Percentiles rank a stretch among this genome's conserved stretches.
Conservation (phyloP, 202 grass and related monocot genomes). For the Elaeis oleifera region DNA sequence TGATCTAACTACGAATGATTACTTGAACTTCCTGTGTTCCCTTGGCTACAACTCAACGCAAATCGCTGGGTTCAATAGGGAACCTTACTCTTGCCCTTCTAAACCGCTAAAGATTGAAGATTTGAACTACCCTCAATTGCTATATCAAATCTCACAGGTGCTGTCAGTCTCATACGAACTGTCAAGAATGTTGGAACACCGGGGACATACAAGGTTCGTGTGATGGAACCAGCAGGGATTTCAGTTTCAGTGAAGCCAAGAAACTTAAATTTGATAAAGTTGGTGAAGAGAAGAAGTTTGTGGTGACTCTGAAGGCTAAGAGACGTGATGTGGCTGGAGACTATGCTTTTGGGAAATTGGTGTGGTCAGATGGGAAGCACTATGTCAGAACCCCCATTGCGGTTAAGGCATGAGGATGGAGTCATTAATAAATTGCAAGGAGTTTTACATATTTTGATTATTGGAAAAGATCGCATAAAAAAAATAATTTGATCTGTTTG, state of each 20-base stretch:
- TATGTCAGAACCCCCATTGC: conserved; percentile 60
- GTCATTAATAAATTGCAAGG: background rate
- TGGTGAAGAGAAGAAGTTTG: conserved; percentile 50
- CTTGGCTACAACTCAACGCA: conserved; percentile 72
- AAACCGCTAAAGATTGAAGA: conserved; percentile 32
- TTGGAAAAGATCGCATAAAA: no score
- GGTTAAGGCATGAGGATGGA: conserved; percentile 24
- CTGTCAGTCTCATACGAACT: conserved; percentile 33
- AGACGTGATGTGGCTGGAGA: conserved; percentile 21
- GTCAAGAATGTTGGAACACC: conserved; percentile 64
- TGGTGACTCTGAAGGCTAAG: conserved; percentile 49
- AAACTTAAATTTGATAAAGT: conserved; percentile 45
- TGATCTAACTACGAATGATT: conserved; percentile 46
- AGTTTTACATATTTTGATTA: no score
- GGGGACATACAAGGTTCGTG: conserved; percentile 36
- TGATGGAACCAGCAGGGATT: conserved; percentile 45
- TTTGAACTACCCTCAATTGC: conserved; percentile 78
- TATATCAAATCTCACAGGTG: conserved; percentile 42
- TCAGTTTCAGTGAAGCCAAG: conserved; percentile 48
- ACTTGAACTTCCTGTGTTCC: conserved; percentile 65
- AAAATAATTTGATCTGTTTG: no score
- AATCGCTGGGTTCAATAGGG: conserved; percentile 41
- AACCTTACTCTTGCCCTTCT: conserved; percentile 31
- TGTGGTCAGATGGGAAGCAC: conserved; percentile 69
- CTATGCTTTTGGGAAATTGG: conserved; percentile 62